A percentile compares a stretch with the other conserved stretches of the same genome.
Conservation (phyloP, 202 grass and related monocot species). For the Carex sylvatica region DNA sequence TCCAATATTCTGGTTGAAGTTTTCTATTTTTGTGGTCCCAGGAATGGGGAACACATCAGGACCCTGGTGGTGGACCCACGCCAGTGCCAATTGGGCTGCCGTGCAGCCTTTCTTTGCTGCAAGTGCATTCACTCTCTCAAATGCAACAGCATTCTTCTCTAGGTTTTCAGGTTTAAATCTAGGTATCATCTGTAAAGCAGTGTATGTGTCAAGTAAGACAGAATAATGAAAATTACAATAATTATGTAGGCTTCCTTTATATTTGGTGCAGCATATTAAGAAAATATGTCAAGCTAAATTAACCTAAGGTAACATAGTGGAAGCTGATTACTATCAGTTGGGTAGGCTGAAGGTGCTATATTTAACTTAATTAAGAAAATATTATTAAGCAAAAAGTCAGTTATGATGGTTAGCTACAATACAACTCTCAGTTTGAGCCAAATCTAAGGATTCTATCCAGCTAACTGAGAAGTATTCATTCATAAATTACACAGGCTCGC, state of each 20-base stretch:
- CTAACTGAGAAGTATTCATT: neutral
- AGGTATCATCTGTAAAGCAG: slow-evolving; percentile 24
- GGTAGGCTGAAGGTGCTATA: too few relatives aligned
- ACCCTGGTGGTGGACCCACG: slow-evolving; percentile 69
- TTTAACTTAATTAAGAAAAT: neutral
- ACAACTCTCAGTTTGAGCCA: neutral
- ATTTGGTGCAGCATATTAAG: neutral
- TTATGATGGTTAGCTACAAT: neutral
- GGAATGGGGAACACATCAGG: slow-evolving; percentile 58
- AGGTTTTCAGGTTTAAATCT: slow-evolving; percentile 52
- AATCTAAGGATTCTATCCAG: neutral
- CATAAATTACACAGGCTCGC: neutral
- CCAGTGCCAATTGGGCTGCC: slow-evolving; percentile 39
- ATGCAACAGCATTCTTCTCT: slow-evolving; percentile 40
- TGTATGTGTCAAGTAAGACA: neutral
- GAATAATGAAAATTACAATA: neutral
- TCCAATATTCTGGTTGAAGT: slow-evolving; percentile 56
- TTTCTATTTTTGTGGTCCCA: slow-evolving; percentile 55
- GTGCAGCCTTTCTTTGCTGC: slow-evolving; percentile 52
- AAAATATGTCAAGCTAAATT: neutral
- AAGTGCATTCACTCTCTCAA: slow-evolving; percentile 41
- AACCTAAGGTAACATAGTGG: neutral
- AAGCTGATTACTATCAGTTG: too few relatives aligned
- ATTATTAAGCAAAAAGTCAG: neutral
- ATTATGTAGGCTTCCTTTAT: neutral